Evolutionary conservation across 768 basidiomycete genomes (phyloP), one percentile per base, ranked within the genome.

Genomic region (Trametes coccinea): DNA sequence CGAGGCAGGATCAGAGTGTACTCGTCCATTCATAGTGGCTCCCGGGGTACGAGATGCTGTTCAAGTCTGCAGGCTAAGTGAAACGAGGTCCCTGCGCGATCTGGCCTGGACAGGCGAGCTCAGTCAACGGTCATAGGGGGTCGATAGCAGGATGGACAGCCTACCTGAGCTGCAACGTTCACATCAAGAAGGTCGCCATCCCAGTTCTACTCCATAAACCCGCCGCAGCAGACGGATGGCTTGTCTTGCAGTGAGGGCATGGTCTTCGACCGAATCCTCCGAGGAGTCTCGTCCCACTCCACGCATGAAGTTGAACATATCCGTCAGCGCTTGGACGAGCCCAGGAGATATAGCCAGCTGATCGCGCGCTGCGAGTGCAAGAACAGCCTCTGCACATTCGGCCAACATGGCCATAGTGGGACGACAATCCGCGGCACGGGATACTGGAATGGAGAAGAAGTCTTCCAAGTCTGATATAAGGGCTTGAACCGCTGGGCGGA

Each of bases 351-450:
- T 29, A 5, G 47, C 61, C 0, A 11, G 50, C 0, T 44, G 51
- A 31, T 63, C 61, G 11, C 27, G 56, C n/a, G 37, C 17, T 1
- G 61, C 51, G 5, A 63, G 56, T 1, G 52, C 61, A n/a, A 58
- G 45, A 9, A 50, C 39, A 6, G 56, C 61, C 41, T 63, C 56
- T 0, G 61, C 61, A 46, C 61, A 63, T 16, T 63, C 61, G 2
- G 61, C 56, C 10, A 63, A 52, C 56, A 54, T 59, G 30, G 56
- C 56, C 40, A 48, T 54, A 9, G 61, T 59, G 29, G 61, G 56
- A 40, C 61, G 56, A 39, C 47, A 59, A n/a, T 58, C 61, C 4
- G 46, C 51, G 8, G 61, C 45, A 4, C 55, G 49, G 7, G 61
- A 31, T 9, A 50, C 52, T 2, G 56, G 56, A 6, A 48, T 54